Percentiles rank a stretch among this genome's conserved stretches.
phyloP scores from a whole-genome alignment of 352 stramenopile species.

The Phytophthora capsici region DNA sequence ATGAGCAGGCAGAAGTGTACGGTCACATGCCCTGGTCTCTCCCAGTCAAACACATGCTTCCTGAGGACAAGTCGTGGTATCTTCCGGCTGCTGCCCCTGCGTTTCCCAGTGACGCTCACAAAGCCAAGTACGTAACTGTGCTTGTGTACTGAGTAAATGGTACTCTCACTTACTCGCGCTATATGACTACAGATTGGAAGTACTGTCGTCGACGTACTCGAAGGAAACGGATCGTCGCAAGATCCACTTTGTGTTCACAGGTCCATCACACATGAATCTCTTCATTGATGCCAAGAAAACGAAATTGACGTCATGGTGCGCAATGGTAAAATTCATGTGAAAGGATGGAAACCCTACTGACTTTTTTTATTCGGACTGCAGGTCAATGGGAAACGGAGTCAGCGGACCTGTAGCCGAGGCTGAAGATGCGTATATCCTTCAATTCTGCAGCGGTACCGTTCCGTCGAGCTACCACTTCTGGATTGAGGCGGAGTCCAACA shows the following conservation, averaged over 20 bases:
- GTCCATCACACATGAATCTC: constrained; percentile 72
- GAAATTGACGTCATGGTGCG: constrained; percentile 70
- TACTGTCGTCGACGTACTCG: constrained; percentile 70
- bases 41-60: constrained; percentile 69
- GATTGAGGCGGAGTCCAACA: constrained; percentile 64
- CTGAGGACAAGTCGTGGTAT: constrained; percentile 78
- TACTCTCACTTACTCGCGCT: constrained; percentile 4
- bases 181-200: constrained; percentile 45
- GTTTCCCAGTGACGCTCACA: constrained; percentile 25
- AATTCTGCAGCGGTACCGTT: constrained; percentile 67
- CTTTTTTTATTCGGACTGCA: constrained; percentile 26
- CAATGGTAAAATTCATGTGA: background rate
- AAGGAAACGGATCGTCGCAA: constrained; percentile 53
- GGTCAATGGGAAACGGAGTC: constrained; percentile 73
- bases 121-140: constrained; percentile 40
- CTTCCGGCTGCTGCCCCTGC: constrained; percentile 43
- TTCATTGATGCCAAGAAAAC: constrained; percentile 82
- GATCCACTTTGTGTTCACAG: constrained; percentile 73
- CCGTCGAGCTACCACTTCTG: constrained; percentile 78
- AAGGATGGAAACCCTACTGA: background rate
- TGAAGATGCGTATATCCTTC: constrained; percentile 77
- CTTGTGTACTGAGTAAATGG: background rate
- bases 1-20: constrained; percentile 68
- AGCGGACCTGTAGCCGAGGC: constrained; percentile 61
- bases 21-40: constrained; percentile 74